Evolutionary conservation across 1,284 basidiomycete genomes (phyloP).

Genomic region (Chiua sp.): DNA sequence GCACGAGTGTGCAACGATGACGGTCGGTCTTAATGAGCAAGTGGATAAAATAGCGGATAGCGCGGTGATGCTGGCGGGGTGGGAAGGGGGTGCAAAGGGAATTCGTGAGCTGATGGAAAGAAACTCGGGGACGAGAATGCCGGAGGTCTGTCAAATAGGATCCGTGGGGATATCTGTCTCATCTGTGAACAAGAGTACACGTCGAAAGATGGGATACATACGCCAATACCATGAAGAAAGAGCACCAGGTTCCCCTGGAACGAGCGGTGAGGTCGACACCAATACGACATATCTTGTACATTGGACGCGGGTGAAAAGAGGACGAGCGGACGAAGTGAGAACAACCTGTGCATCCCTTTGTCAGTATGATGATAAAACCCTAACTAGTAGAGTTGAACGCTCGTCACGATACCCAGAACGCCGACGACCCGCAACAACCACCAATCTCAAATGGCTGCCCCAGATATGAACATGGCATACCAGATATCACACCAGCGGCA

Average conservation of each 20-base stretch:
- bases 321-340: constrained; percentile 58
- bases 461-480: constrained; percentile 43
- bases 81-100: constrained; percentile 40
- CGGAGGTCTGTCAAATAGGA: constrained; percentile 54
- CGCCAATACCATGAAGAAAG: constrained; percentile 71
- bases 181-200: neutral
- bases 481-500: constrained; percentile 67
- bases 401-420: constrained; percentile 52
- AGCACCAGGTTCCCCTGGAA: constrained; percentile 54
- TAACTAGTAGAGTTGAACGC: constrained; percentile 40
- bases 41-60: constrained; percentile 47
- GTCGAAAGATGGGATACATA: constrained; percentile 33
- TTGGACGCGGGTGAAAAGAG: constrained; percentile 49
- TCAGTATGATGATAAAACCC: constrained; percentile 63
- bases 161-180: constrained; percentile 59
- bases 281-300: constrained; percentile 55
- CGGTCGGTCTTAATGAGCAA: constrained; percentile 46
- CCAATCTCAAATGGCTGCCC: neutral
- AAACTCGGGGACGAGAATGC: constrained; percentile 63
- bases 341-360: constrained; percentile 44
- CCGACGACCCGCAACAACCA: constrained; percentile 51
- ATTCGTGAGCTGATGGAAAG: constrained; percentile 66
- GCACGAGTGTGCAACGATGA: constrained; percentile 63
- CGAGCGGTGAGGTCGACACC: constrained; percentile 63
- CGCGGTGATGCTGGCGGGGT: constrained; percentile 21